These are phyloP conservation scores for Prunus mongolica DNA, from an alignment of 306 rosid genomes.

Conservation along the genomic window DNA sequence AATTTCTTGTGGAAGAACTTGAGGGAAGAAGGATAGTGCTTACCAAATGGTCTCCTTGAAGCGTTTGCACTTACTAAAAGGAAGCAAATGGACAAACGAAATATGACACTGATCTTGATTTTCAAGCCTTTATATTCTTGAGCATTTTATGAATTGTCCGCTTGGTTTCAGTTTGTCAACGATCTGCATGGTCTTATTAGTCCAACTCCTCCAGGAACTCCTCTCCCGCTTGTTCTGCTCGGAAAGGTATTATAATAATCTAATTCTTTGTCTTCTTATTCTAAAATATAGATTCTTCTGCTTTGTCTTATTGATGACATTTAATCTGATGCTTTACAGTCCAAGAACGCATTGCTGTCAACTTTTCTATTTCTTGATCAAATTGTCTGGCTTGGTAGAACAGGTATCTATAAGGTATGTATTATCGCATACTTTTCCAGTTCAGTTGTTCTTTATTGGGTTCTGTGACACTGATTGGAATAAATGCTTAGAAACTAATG, in stretches of 20 bases:
- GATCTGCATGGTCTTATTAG: constrained; percentile 82
- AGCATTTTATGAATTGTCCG: constrained; percentile 12
- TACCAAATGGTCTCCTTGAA: not conserved
- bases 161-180: constrained; percentile 75
- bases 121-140: not conserved
- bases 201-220: constrained; percentile 78
- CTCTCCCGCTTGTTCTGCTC: constrained; percentile 67
- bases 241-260: constrained; percentile 84
- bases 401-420: constrained; percentile 71
- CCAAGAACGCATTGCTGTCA: constrained; percentile 82
- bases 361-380: constrained; percentile 95
- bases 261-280: not conserved
- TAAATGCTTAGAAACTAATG: not conserved
- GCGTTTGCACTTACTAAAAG: not conserved
- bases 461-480: not conserved
- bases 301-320: not conserved
- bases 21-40: not conserved
- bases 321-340: constrained; percentile 39
- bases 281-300: not conserved
- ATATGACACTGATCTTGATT: constrained; percentile 2
- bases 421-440: not conserved
- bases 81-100: not conserved
- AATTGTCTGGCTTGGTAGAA: constrained; percentile 90
- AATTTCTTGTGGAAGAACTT: not conserved
- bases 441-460: not conserved